Evolutionary conservation across 1,284 basidiomycete species (phyloP).

Genomic region (Butyriboletus appendiculatus): DNA sequence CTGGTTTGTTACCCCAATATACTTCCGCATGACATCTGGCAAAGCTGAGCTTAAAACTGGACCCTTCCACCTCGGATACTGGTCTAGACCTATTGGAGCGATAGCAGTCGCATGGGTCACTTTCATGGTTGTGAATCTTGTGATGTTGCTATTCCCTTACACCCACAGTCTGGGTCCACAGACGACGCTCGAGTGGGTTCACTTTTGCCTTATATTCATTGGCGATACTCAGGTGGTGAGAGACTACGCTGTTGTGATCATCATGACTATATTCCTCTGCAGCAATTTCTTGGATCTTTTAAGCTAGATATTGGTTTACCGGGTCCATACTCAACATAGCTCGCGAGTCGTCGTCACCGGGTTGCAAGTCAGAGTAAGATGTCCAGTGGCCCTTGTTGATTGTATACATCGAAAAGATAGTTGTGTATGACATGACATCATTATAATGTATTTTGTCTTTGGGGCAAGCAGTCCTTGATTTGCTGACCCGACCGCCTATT

Average conservation of each 20-base stretch:
- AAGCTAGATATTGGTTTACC: conserved; percentile 64
- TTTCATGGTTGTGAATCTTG: conserved; percentile 45
- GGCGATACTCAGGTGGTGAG: conserved; percentile 2
- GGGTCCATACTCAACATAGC: conserved; percentile 46
- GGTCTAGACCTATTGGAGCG: conserved; percentile 54
- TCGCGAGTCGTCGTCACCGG: not conserved
- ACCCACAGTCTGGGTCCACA: conserved; percentile 41
- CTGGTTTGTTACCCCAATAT: too few relatives aligned
- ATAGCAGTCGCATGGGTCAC: conserved; percentile 59
- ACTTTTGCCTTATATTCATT: not conserved
- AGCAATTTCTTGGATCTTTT: conserved; percentile 56
- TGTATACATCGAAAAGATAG: not conserved
- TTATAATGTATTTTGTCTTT: not conserved
- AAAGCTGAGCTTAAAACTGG: conserved; percentile 54
- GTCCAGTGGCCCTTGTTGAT: not conserved
- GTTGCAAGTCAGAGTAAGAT: conserved; percentile 10
- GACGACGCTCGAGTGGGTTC: conserved; percentile 55
- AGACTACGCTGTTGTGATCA: conserved; percentile 67
- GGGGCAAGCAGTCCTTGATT: not conserved
- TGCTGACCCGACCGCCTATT: not conserved
- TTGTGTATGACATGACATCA: not conserved
- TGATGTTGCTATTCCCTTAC: conserved; percentile 59
- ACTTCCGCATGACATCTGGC: too few relatives aligned
- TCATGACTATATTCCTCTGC: conserved; percentile 59
- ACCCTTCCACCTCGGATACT: conserved; percentile 56